phyloP scores from a whole-genome alignment of 192 early-diverging fungal genomes.

The Gamsiella multidivaricata region DNA sequence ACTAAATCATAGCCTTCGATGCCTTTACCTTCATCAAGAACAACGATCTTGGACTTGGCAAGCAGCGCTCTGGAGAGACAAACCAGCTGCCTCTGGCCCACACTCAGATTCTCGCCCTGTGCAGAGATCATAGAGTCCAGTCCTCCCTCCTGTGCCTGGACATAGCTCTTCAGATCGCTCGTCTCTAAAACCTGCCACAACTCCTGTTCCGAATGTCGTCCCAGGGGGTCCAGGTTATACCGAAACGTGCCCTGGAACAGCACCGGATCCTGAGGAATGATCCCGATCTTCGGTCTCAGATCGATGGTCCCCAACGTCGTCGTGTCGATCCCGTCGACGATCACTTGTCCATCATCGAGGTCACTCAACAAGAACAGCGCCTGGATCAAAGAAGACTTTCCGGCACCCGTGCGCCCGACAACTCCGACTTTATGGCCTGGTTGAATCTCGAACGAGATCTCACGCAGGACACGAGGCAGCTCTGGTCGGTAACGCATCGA shows the following conservation, averaged over 20 bases:
- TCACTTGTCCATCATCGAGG: conserved; percentile 69
- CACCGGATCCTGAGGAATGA: conserved; percentile 86
- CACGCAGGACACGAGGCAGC: conserved; percentile 77
- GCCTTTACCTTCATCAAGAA: conserved; percentile 82
- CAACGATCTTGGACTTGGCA: conserved; percentile 75
- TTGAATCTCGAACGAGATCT: conserved; percentile 73
- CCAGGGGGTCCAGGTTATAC: conserved; percentile 69
- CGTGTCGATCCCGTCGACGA: conserved; percentile 81
- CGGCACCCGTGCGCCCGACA: conserved; percentile 90
- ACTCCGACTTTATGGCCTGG: conserved; percentile 88
- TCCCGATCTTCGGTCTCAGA: conserved; percentile 79
- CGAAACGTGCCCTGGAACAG: conserved; percentile 66
- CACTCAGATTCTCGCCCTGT: conserved; percentile 86
- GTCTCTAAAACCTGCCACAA: conserved; percentile 79
- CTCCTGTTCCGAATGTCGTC: conserved; percentile 60
- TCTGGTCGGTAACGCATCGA: conserved; percentile 81
- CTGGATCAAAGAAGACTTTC: conserved; percentile 83
- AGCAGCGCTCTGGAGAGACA: conserved; percentile 74
- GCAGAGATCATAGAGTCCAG: conserved; percentile 79
- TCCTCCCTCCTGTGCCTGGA: conserved; percentile 72
- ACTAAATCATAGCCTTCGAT: background rate
- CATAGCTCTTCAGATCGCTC: conserved; percentile 72
- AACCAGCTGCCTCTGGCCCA: conserved; percentile 82
- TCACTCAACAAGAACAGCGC: conserved; percentile 85
- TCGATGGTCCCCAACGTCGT: conserved; percentile 74